Conservation (phyloP, 495 filamentous ascomycete species). For the Penicillium robsamsonii region DNA sequence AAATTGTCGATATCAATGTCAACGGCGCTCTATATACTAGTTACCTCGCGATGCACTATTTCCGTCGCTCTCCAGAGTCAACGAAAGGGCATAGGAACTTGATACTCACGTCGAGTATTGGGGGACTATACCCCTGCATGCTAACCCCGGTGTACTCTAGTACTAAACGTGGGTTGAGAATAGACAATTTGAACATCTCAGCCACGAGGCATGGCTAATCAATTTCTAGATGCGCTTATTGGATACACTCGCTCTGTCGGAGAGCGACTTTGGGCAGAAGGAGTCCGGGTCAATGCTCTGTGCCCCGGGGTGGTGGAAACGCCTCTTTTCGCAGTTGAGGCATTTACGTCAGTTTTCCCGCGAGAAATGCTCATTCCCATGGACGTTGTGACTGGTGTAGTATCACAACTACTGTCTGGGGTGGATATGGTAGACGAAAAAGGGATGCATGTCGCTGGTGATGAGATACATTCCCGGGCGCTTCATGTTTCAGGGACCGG, state of each 20-base stretch:
- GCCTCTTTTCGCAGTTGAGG: conserved; percentile 8
- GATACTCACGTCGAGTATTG: conserved; percentile 23
- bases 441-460: conserved; percentile 8
- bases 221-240: conserved; percentile 15
- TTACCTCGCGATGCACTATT: conserved; percentile 48
- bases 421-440: conserved; percentile 17
- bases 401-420: conserved; percentile 11
- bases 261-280: conserved; percentile 12
- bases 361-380: conserved; percentile 10
- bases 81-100: conserved; percentile 9
- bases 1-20: conserved; percentile 57
- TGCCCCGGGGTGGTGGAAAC: conserved; percentile 22
- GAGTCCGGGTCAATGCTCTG: conserved; percentile 22
- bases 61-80: conserved; percentile 17
- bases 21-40: conserved; percentile 63
- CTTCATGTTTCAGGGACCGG: conserved; percentile 16
- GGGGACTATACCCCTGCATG: conserved; percentile 21
- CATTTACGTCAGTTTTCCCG: conserved; percentile 9
- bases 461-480: conserved; percentile 12
- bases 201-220: not conserved
- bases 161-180: conserved; percentile 18
- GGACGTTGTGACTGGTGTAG: conserved; percentile 6
- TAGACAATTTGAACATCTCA: not conserved
- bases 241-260: conserved; percentile 21
- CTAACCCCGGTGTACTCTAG: conserved; percentile 16